phyloP scores from a whole-genome alignment of 1,284 basidiomycete genomes.

The Porogramme epimiltina region DNA sequence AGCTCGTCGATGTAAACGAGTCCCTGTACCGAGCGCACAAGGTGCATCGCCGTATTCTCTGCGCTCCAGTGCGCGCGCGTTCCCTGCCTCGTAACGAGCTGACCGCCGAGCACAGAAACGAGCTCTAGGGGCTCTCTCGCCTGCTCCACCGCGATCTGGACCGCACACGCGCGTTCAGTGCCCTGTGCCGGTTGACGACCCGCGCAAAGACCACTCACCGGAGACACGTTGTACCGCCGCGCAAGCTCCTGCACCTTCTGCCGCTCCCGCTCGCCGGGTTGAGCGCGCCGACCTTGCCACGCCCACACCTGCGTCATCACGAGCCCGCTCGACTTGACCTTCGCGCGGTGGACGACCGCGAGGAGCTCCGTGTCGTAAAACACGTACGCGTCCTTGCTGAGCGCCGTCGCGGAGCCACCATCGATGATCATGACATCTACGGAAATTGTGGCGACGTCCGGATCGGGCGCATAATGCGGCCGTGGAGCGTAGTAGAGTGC shows the following conservation, averaged over 20 bases:
- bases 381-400: constrained; percentile 47
- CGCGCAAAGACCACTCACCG: constrained; percentile 41
- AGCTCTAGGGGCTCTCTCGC: constrained; percentile 63
- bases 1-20: constrained; percentile 69
- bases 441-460: constrained; percentile 59
- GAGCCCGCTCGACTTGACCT: constrained; percentile 63
- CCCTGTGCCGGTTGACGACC: background rate
- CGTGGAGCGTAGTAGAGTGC: constrained; percentile 39
- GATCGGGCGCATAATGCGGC: constrained; percentile 31
- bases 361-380: constrained; percentile 76
- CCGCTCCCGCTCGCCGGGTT: constrained; percentile 57
- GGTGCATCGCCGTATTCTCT: constrained; percentile 81
- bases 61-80: constrained; percentile 70
- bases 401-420: constrained; percentile 46
- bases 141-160: constrained; percentile 55
- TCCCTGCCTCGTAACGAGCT: constrained; percentile 71
- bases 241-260: constrained; percentile 69
- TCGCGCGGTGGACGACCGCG: constrained; percentile 66
- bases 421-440: constrained; percentile 66
- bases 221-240: constrained; percentile 64
- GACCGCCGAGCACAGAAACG: constrained; percentile 65
- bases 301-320: constrained; percentile 72
- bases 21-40: constrained; percentile 54
- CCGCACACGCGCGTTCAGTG: too few species aligned
- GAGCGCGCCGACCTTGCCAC: constrained; percentile 63